Percentiles rank a stretch among this genome's conserved stretches.
phyloP scores from a whole-genome alignment of 805 yeast genomes.

The Ogataea populi-albae region DNA sequence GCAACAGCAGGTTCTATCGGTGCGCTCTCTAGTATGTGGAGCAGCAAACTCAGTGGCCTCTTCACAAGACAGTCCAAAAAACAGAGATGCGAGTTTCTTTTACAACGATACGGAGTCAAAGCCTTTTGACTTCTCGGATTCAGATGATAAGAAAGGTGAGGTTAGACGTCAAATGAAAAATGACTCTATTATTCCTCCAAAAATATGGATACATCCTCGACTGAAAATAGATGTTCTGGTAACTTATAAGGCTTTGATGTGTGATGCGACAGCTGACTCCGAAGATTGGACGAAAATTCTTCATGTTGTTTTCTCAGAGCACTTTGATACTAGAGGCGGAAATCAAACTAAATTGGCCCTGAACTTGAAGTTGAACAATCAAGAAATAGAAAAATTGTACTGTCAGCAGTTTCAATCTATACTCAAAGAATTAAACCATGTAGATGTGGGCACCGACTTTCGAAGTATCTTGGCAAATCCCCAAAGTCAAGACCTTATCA shows the following conservation, averaged over 20 bases:
- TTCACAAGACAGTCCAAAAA: too few species aligned
- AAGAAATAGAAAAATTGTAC: constrained; percentile 1
- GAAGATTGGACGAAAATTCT: constrained; percentile 22
- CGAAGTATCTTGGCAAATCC: constrained; percentile 17
- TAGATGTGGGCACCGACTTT: constrained; percentile 11
- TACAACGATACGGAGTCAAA: too few species aligned
- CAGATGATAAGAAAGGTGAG: not conserved
- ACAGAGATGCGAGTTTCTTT: too few species aligned
- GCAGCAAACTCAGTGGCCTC: too few species aligned
- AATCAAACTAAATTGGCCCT: constrained; percentile 24
- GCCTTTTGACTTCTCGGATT: too few species aligned
- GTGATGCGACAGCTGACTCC: constrained; percentile 21
- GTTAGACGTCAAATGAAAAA: not conserved
- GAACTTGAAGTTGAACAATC: constrained; percentile 13
- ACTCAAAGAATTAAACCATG: constrained; percentile 17
- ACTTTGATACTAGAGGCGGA: constrained; percentile 12
- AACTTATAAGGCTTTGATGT: constrained; percentile 28
- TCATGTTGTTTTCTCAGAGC: constrained; percentile 28
- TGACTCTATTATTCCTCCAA: constrained; percentile 22
- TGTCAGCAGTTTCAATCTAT: constrained; percentile 14
- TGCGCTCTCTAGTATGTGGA: too few species aligned
- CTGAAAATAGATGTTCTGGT: constrained; percentile 30
- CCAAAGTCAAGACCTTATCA: constrained; percentile 21
- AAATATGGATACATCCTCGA: constrained; percentile 35
- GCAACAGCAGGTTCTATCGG: too few species aligned